Base-by-base conservation (phyloP, 2,329 filamentous ascomycete genomes). In the Xylariaceae sp. region DNA sequence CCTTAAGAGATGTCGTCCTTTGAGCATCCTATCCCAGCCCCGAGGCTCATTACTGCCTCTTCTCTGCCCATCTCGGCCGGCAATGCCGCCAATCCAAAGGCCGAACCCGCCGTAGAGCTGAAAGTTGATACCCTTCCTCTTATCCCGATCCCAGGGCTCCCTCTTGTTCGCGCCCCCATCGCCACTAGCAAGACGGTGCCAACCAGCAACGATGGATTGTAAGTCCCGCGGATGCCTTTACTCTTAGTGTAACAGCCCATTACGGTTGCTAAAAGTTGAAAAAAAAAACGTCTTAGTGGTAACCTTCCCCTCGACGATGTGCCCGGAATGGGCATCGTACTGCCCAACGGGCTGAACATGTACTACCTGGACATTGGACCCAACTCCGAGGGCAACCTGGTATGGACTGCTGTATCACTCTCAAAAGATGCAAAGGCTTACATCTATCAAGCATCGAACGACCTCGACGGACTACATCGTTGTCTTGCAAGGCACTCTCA, bases 391-490 rank as follows among this genome's bases (percentile, higher is more conserved):
- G 57, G 56, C 22, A 47, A 54, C 10, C 58, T 63, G 54, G 58
- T 61, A 49, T 17, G 51, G 50, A 34, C 36, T 35, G 16, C 42
- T n/a, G 35, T 37, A 20, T 20, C 22, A 21, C n/a, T 22, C 37
- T 39, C 37, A 42, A 42, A 17, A 5, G 5, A 16, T 32, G n/a
- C 20, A 44, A 17, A 23, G 21, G 44, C 29, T 43, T 4, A 35
- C 22, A 32, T 16, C 27, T 21, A 6, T 12, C 19, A 29, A 64
- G 60, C 63, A 62, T 40, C 63, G 63, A 22, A 65, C 63, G 6
- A 56, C 58, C 5, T 65, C 61, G 8, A 58, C 56, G 20, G 62
- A 64, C 47, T 64, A 65, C 49, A 47, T 62, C 12, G 41, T 64
- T 27, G 55, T 65, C 11, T 38, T 65, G 17, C 47, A 50, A 5